Base-by-base conservation (phyloP, 345 rosid species). In the Boechera divaricarpa region DNA sequence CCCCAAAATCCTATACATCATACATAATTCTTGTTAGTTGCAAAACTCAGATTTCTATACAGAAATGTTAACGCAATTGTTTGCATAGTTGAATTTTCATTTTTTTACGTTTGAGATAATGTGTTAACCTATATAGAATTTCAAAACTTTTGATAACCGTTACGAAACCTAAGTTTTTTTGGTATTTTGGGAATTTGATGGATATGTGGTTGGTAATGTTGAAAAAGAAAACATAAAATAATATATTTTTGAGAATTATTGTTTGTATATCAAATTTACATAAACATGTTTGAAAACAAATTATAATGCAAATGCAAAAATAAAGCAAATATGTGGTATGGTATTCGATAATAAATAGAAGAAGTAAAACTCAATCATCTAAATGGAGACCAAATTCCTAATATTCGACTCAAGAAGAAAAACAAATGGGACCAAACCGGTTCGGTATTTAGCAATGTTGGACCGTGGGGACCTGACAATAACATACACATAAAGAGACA, bases 361-460 rank as follows among this genome's bases (percentile, higher is more conserved):
- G 2, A 15, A 45, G 7, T 6, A n/a, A 28, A 72, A 28, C 39
- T 29, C 41, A 18, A 54, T 45, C 36, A 24, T 44, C 10, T 18
- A 58, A 49, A 59, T 60, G 44, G 58, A 59, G 29, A 76, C 63
- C 47, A 76, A 42, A 53, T 13, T 44, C 45, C 56, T 69, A 61
- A 57, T 63, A 71, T 39, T 47, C 4, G 11, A 18, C 15, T 56
- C 13, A 39, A 77, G 67, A 65, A 54, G 67, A 49, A 65, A 54
- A 48, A 49, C 67, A 65, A 65, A 65, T 58, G 67, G 81, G 76
- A 72, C 81, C 73, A 78, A 78, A 78, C 81, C 73, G 73, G 81
- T 78, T 78, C 38, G 68, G 81, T 78, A 66, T 39, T n/a, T 78
- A 62, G 73, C 72, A 72, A 61, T 66, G 59, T 28, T 78, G 77